These are phyloP conservation scores for Russula foetens DNA, from an alignment of 768 basidiomycete genomes.

Conservation along the genomic window DNA sequence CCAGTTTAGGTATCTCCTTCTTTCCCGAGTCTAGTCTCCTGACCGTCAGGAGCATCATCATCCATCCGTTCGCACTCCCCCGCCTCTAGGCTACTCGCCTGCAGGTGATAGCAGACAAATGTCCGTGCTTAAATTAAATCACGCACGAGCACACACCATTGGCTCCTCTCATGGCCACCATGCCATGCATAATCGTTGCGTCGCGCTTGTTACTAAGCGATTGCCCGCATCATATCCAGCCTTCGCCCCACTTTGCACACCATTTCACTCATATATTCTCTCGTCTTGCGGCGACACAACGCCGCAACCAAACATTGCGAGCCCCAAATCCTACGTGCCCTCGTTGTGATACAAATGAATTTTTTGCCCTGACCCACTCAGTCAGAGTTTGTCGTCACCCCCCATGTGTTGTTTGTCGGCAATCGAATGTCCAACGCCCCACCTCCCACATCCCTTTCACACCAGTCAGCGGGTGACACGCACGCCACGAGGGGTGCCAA, in stretches of 20 bases:
- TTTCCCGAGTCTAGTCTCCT: conserved; percentile 1
- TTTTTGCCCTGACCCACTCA: conserved; percentile 9
- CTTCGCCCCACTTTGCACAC: conserved; percentile 10
- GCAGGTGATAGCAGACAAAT: conserved; percentile 18
- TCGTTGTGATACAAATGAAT: conserved; percentile 1
- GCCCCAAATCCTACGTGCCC: not conserved
- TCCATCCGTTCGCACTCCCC: conserved; percentile 1
- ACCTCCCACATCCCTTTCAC: conserved; percentile 11
- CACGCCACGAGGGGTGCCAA: conserved; percentile 16
- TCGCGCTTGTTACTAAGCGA: conserved; percentile 19
- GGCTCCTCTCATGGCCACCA: conserved; percentile 16
- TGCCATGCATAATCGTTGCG: conserved; percentile 17
- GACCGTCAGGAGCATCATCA: conserved; percentile 15
- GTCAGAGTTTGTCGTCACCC: conserved; percentile 1
- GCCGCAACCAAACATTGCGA: conserved; percentile 9
- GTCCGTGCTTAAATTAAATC: conserved; percentile 18
- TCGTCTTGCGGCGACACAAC: conserved; percentile 9
- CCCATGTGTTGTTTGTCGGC: conserved; percentile 9
- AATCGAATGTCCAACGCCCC: conserved; percentile 17
- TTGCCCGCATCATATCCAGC: not conserved
- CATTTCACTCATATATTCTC: conserved; percentile 4
- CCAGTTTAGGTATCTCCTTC: not conserved
- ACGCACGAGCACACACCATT: conserved; percentile 9
- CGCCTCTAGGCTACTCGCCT: conserved; percentile 8
- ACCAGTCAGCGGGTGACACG: conserved; percentile 10